Evolutionary conservation across 2,329 filamentous ascomycete genomes (phyloP).

Genomic region (Grosmannia clavigera): DNA sequence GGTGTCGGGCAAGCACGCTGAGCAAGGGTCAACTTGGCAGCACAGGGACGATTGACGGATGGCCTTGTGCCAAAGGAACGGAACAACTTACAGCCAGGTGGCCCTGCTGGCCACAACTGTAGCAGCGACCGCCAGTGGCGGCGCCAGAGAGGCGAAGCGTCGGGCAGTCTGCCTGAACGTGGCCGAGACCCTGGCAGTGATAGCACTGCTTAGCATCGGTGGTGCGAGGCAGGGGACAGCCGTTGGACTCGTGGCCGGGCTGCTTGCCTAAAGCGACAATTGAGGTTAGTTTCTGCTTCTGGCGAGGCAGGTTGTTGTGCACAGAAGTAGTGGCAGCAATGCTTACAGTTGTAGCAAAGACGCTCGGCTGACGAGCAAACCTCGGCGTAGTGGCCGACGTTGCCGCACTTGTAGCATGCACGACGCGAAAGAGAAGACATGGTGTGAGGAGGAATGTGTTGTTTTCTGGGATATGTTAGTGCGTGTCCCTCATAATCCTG

Average conservation of each 20-base stretch:
- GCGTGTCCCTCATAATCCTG: neutral
- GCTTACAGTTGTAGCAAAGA: slow-evolving; percentile 97
- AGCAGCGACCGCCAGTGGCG: slow-evolving; percentile 77
- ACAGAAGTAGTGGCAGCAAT: neutral
- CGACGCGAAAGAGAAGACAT: slow-evolving; percentile 76
- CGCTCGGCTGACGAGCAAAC: slow-evolving; percentile 96
- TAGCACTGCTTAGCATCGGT: slow-evolving; percentile 99
- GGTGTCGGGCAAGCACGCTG: slow-evolving; percentile 76
- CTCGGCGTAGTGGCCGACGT: slow-evolving; percentile 71
- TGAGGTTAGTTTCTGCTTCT: slow-evolving; percentile 11
- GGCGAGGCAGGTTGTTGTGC: neutral
- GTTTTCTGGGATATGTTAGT: neutral
- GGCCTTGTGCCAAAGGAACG: neutral
- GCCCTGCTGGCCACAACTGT: slow-evolving; percentile 87
- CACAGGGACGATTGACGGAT: neutral
- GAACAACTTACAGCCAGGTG: slow-evolving; percentile 65
- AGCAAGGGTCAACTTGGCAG: slow-evolving; percentile 1
- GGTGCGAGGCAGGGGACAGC: slow-evolving; percentile 89
- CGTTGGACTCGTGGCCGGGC: slow-evolving; percentile 91
- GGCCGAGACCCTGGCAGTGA: slow-evolving; percentile 95
- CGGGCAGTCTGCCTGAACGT: slow-evolving; percentile 97
- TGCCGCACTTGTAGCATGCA: slow-evolving; percentile 75
- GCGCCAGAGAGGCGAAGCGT: slow-evolving; percentile 83
- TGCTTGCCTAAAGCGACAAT: slow-evolving; percentile 52
- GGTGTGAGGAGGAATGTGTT: slow-evolving; percentile 17